A percentile compares a stretch with the other conserved stretches of the same genome.
Evolutionary conservation across 345 rosid species (phyloP).

Genomic region (Mangifera indica): DNA sequence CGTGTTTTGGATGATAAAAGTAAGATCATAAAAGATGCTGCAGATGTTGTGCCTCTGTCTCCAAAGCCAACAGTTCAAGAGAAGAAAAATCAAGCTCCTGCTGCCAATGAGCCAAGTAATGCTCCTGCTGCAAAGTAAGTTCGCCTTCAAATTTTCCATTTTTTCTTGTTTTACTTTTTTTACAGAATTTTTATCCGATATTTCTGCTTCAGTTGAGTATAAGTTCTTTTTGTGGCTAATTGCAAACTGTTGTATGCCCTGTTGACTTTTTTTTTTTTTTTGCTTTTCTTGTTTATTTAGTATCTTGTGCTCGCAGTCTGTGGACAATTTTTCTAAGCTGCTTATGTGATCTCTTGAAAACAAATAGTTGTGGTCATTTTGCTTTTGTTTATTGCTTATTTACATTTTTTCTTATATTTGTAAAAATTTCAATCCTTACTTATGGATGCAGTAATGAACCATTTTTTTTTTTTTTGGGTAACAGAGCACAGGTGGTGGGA

Average conservation of each 20-base stretch:
- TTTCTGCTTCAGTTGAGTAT: neutral
- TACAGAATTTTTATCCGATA: neutral
- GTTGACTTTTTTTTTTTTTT: neutral
- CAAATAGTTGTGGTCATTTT: neutral
- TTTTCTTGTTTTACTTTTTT: neutral
- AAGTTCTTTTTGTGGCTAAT: neutral
- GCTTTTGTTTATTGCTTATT: neutral
- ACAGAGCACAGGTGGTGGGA: constrained; percentile 66
- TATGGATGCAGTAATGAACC: constrained; percentile 13
- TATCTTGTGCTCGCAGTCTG: neutral
- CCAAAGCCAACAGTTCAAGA: constrained; percentile 37
- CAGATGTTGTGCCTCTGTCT: constrained; percentile 30
- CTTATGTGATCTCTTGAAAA: neutral
- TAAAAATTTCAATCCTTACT: neutral
- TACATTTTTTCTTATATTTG: neutral
- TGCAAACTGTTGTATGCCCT: neutral
- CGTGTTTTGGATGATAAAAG: constrained; percentile 27
- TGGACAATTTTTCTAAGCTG: neutral
- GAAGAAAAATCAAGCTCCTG: constrained; percentile 33
- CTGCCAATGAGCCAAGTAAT: constrained; percentile 36
- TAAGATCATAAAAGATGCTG: constrained; percentile 36
- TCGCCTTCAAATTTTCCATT: constrained; percentile 3
- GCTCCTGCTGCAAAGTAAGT: constrained; percentile 69
- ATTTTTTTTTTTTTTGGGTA: neutral
- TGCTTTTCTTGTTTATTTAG: neutral